Evolutionary conservation across 1,139 yeast genomes (phyloP).

Genomic region (Geotrichum restrictum): DNA sequence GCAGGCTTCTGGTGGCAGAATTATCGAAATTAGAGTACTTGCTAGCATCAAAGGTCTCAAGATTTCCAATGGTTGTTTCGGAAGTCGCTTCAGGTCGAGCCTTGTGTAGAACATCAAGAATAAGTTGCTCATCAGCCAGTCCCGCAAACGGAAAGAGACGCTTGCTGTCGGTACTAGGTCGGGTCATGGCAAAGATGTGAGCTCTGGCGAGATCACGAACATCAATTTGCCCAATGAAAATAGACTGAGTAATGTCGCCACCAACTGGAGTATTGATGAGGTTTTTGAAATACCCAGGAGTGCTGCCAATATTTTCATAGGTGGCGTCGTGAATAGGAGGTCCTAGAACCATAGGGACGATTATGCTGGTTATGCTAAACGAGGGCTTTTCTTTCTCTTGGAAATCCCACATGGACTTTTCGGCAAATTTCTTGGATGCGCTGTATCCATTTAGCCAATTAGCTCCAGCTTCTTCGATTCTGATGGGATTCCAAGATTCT

Average conservation of each 20-base stretch:
- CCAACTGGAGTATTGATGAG: neutral
- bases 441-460: conserved; percentile 32
- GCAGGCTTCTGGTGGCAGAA: neutral
- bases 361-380: conserved; percentile 43
- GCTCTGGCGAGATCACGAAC: conserved; percentile 8
- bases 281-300: neutral
- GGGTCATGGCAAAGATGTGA: conserved; percentile 22
- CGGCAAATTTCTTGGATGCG: conserved; percentile 44
- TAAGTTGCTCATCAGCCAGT: conserved; percentile 33
- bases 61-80: neutral
- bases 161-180: conserved; percentile 35
- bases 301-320: neutral
- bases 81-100: neutral
- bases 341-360: conserved; percentile 50
- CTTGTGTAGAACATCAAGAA: conserved; percentile 30
- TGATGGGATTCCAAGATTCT: conserved; percentile 43
- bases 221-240: neutral
- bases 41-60: neutral
- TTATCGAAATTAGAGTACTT: neutral
- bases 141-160: conserved; percentile 41
- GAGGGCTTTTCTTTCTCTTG: conserved; percentile 39
- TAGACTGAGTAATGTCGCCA: neutral
- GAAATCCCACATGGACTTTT: conserved; percentile 45
- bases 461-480: conserved; percentile 34
- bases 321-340: conserved; percentile 39